phyloP scores from a whole-genome alignment of 306 rosid species.

The Oemleria cerasiformis region DNA sequence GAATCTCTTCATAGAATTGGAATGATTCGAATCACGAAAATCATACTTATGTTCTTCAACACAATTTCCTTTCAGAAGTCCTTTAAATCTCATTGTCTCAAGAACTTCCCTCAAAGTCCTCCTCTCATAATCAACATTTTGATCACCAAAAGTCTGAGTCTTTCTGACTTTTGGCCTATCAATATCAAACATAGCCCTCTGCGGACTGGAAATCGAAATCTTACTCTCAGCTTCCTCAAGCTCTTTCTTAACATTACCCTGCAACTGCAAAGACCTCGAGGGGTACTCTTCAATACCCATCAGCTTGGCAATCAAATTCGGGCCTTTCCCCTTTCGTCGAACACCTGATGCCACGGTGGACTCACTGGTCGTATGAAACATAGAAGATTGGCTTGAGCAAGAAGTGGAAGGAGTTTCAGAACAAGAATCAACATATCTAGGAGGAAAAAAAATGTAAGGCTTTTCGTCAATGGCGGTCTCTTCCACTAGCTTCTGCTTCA shows the following conservation, averaged over 20 bases:
- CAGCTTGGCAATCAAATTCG: constrained; percentile 75
- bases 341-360: constrained; percentile 43
- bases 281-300: constrained; percentile 81
- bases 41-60: constrained; percentile 35
- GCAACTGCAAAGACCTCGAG: constrained; percentile 38
- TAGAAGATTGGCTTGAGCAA: constrained; percentile 67
- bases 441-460: constrained; percentile 19
- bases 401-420: constrained; percentile 61
- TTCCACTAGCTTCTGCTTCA: constrained; percentile 25
- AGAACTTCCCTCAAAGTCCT: constrained; percentile 69
- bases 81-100: constrained; percentile 59
- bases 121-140: constrained; percentile 40
- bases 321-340: constrained; percentile 40
- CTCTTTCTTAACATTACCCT: constrained; percentile 35
- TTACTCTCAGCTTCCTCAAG: constrained; percentile 36
- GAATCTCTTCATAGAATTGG: constrained; percentile 14
- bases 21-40: constrained; percentile 20
- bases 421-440: constrained; percentile 32
- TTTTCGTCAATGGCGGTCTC: constrained; percentile 28
- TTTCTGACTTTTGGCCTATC: constrained; percentile 45
- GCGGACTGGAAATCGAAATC: constrained; percentile 36
- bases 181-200: constrained; percentile 48
- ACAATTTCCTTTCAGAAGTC: constrained; percentile 44
- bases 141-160: constrained; percentile 21
- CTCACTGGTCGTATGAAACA: constrained; percentile 37